phyloP scores from a whole-genome alignment of 1,284 basidiomycete genomes.

The Mycosarcoma mackinlayi region DNA sequence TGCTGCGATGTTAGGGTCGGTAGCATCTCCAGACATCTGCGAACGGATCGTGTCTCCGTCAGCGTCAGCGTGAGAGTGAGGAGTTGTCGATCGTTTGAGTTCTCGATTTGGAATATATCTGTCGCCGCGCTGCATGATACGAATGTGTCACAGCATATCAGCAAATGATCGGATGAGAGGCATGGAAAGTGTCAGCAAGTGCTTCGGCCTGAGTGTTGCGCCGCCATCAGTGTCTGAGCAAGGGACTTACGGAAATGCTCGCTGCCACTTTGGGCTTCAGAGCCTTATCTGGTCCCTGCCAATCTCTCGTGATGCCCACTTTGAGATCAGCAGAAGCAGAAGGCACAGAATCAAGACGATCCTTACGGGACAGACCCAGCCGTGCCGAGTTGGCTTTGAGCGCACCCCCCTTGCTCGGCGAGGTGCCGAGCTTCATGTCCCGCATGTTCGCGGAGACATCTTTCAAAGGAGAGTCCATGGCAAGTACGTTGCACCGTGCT shows the following conservation, averaged over 20 bases:
- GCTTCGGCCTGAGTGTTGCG: not conserved
- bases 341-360: constrained; percentile 48
- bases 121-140: constrained; percentile 55
- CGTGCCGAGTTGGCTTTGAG: constrained; percentile 25
- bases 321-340: constrained; percentile 36
- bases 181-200: not conserved
- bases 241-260: constrained; percentile 41
- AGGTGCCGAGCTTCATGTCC: constrained; percentile 39
- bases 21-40: constrained; percentile 31
- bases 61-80: constrained; percentile 43
- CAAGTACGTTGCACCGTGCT: not conserved
- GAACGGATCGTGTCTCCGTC: constrained; percentile 57
- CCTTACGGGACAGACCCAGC: constrained; percentile 37
- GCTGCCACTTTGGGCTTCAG: constrained; percentile 42
- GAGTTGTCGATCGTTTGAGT: constrained; percentile 42
- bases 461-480: constrained; percentile 53
- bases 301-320: constrained; percentile 55
- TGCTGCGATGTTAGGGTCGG: constrained; percentile 48
- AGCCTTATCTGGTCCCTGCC: constrained; percentile 55
- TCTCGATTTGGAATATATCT: constrained; percentile 65
- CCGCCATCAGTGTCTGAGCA: too few relatives aligned
- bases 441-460: constrained; percentile 55
- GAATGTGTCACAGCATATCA: not conserved
- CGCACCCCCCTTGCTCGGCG: constrained; percentile 33
- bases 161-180: not conserved